These are phyloP conservation scores for Pseudoscleropodium purum DNA, from an alignment of 225 moss, liverwort and hornwort species.

Conservation along the genomic window DNA sequence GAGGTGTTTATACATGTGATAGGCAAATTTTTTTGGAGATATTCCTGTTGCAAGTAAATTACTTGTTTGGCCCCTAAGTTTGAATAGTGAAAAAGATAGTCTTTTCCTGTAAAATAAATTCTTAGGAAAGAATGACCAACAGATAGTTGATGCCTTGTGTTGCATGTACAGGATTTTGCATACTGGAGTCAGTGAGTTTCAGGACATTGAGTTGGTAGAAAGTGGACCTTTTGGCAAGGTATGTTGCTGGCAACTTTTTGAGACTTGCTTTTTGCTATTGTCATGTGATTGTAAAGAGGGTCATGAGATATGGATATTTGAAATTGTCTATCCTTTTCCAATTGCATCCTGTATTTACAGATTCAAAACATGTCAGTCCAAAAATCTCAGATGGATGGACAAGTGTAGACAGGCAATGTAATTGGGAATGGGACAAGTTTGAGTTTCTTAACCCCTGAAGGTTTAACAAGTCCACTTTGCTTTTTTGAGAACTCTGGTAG, in stretches of 20 bases:
- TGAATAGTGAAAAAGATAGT: neutral
- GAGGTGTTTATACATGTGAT: neutral
- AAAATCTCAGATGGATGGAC: neutral
- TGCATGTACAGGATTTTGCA: slow-evolving; percentile 54
- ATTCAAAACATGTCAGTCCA: neutral
- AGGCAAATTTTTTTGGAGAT: neutral
- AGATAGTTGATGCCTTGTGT: neutral
- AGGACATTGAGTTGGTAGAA: slow-evolving; percentile 83
- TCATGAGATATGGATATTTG: too few species aligned
- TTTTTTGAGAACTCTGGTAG: neutral
- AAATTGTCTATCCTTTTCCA: neutral
- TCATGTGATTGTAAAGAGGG: neutral
- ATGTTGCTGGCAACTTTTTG: neutral
- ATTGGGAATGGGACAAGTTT: neutral
- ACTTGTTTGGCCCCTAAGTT: neutral
- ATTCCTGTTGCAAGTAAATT: neutral
- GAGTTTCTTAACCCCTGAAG: neutral
- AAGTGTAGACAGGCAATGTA: neutral
- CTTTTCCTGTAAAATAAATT: neutral
- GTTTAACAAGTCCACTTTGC: neutral
- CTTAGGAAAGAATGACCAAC: neutral
- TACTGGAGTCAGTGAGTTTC: slow-evolving; percentile 79
- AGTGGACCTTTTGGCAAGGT: slow-evolving; percentile 94
- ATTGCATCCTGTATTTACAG: neutral
- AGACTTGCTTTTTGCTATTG: neutral